phyloP scores from a whole-genome alignment of 2,329 filamentous ascomycete species.

The Sporothrix luriei region DNA sequence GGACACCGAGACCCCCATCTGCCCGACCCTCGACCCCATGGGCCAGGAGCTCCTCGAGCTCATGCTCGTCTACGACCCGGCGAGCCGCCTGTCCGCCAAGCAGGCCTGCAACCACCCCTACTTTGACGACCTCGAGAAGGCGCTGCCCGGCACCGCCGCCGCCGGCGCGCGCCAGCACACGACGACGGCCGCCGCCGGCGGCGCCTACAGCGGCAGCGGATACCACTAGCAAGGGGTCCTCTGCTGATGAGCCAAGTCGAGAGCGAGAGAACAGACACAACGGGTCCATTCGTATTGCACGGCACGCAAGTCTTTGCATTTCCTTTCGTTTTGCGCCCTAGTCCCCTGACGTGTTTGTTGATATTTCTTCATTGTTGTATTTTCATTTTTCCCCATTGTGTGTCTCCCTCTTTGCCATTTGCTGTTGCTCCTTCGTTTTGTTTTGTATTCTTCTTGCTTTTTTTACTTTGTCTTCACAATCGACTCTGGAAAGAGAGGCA shows the following conservation, averaged over 20 bases:
- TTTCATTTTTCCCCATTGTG: conserved; percentile 8
- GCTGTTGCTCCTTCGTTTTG: neutral
- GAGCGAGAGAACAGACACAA: neutral
- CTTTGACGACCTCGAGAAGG: conserved; percentile 55
- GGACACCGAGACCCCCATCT: conserved; percentile 64
- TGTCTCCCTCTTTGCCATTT: neutral
- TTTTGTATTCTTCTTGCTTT: neutral
- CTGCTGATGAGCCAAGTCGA: neutral
- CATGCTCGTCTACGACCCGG: conserved; percentile 81
- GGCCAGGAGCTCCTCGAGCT: conserved; percentile 67
- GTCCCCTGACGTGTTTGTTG: neutral
- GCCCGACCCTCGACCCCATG: conserved; percentile 69
- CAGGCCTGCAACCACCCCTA: conserved; percentile 82
- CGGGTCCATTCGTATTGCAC: neutral
- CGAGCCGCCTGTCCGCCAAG: conserved; percentile 81
- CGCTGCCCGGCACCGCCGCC: conserved; percentile 16
- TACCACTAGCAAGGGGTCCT: conserved; percentile 40
- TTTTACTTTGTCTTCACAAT: neutral
- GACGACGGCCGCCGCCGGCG: conserved; percentile 35
- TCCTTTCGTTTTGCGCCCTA: conserved; percentile 19
- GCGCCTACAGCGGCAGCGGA: conserved; percentile 41
- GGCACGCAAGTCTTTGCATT: neutral
- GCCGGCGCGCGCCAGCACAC: conserved; percentile 27
- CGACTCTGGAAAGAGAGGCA: neutral
- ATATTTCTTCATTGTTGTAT: neutral